Conservation (phyloP, 139 green algal species). For the Closterium sp. region DNA sequence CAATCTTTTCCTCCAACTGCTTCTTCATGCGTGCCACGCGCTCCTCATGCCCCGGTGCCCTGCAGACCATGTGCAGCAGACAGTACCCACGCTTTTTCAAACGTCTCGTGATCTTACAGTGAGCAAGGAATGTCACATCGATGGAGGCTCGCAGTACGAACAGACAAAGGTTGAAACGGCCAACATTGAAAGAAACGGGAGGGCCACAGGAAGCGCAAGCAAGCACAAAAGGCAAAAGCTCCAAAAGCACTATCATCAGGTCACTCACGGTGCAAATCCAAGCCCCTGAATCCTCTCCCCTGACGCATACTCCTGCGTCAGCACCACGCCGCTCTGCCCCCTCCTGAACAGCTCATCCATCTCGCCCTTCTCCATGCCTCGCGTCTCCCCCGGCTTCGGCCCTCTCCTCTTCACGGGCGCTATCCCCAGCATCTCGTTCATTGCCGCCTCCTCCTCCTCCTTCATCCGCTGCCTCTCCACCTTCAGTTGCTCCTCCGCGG, state of each 20-base stretch:
- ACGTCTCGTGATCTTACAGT: too few species aligned
- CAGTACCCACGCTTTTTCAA: too few species aligned
- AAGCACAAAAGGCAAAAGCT: background rate
- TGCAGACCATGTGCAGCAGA: background rate
- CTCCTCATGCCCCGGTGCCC: background rate
- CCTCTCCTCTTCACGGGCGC: background rate
- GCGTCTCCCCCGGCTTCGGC: background rate
- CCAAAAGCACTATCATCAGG: too few species aligned
- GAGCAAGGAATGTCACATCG: too few species aligned
- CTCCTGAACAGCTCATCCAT: constrained; percentile 30
- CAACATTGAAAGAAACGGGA: too few species aligned
- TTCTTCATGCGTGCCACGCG: background rate
- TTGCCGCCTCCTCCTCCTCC: constrained; percentile 33
- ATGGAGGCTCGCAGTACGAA: too few species aligned
- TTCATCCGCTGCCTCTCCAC: constrained; percentile 2
- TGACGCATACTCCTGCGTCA: background rate
- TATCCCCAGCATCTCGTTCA: constrained; percentile 31
- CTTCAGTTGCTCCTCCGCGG: constrained; percentile 4
- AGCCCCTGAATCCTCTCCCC: constrained; percentile 24
- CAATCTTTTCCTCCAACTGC: background rate
- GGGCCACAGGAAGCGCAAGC: too few species aligned
- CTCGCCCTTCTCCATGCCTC: constrained; percentile 30
- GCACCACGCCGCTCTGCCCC: background rate
- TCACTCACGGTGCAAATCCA: constrained; percentile 27
- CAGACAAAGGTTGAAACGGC: too few species aligned